Evolutionary conservation across 495 filamentous ascomycete genomes (phyloP).

Genomic region (Thermochaetoides thermophila): DNA sequence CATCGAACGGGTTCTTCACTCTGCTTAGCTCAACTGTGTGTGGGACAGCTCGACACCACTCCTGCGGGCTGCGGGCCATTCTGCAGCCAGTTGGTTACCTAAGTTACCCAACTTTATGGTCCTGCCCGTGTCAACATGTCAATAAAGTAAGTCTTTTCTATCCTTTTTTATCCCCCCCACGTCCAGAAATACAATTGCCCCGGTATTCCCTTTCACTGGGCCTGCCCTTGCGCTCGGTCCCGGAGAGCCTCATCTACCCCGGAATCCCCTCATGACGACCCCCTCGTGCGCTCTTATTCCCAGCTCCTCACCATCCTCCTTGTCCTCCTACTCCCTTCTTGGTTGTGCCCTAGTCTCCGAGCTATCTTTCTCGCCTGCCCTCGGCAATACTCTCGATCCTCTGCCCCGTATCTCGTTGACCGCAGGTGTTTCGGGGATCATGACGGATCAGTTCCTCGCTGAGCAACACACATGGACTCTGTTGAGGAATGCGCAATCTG

Average conservation of each 20-base stretch:
- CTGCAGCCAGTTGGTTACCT: slow-evolving; percentile 27
- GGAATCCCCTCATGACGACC: slow-evolving; percentile 15
- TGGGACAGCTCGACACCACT: slow-evolving; percentile 17
- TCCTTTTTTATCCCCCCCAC: slow-evolving; percentile 7
- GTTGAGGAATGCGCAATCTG: slow-evolving; percentile 18
- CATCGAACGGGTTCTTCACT: slow-evolving; percentile 13
- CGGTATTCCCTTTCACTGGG: no score
- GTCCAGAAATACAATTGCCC: no score
- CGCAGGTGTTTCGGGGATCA: no score
- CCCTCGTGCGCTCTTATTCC: slow-evolving; percentile 3
- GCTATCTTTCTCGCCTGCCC: no score
- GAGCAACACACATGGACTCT: slow-evolving; percentile 28
- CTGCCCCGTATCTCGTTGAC: no score
- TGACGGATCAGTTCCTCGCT: slow-evolving; percentile 29
- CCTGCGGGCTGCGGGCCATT: slow-evolving; percentile 13
- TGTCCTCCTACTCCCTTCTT: slow-evolving; percentile 1
- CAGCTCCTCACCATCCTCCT: slow-evolving; percentile 8
- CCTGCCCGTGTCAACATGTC: slow-evolving; percentile 45
- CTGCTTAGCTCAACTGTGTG: slow-evolving; percentile 5
- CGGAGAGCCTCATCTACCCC: no score
- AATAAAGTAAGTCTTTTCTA: slow-evolving; percentile 44
- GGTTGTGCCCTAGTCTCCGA: slow-evolving; percentile 1
- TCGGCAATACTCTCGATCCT: no score
- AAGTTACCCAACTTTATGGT: slow-evolving; percentile 23
- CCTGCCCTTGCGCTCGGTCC: no score